Evolutionary conservation across 2,329 filamentous ascomycete genomes (phyloP), one percentile per base, ranked within the genome.

Genomic region (Botrytis deweyae): DNA sequence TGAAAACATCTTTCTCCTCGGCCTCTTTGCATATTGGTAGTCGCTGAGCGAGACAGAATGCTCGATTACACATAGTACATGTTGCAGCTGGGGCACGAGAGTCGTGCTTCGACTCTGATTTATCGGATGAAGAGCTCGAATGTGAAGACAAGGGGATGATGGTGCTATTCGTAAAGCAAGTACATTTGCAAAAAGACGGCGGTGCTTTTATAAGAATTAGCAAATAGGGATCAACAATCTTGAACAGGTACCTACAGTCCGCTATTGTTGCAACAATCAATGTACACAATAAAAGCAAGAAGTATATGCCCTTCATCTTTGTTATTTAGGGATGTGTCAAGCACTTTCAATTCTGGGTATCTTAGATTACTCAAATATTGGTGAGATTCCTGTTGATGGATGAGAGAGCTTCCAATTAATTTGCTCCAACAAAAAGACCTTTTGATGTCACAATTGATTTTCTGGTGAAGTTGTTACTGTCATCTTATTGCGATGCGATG

Each of bases 101-200:
- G 29, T 74, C 65, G 36, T 75, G 70, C 33, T 75, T 72, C 8
- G 78, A 69, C 14, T 74, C 55, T 33, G 74, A 40, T 66, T 77
- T 76, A 14, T 78, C 72, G 25, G 74, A 70, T 29, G 59, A 76
- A 66, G 77, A 74, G 70, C 75, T 76, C 74, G 74, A 78, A 76
- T 76, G 80, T 74, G 75, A 81, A 75, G 78, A 87, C 16, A 91
- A 85, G 22, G 87, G 85, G 79, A 91, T 90, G 79, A 91, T 90
- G 77, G 89, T 91, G 85, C 88, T 90, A 84, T 91, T 91, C 78
- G 88, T 88, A 84, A 90, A 90, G 83, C 89, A 91, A 77, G 88
- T 91, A 83, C 89, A 91, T 85, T 91, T 91, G 85, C 89, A 91
- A 81, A 91, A 91, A 2, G 87, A 88, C 29, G 88, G 89, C 62